phyloP scores from a whole-genome alignment of 2,329 filamentous ascomycete species.

The Huntiella moniliformis region DNA sequence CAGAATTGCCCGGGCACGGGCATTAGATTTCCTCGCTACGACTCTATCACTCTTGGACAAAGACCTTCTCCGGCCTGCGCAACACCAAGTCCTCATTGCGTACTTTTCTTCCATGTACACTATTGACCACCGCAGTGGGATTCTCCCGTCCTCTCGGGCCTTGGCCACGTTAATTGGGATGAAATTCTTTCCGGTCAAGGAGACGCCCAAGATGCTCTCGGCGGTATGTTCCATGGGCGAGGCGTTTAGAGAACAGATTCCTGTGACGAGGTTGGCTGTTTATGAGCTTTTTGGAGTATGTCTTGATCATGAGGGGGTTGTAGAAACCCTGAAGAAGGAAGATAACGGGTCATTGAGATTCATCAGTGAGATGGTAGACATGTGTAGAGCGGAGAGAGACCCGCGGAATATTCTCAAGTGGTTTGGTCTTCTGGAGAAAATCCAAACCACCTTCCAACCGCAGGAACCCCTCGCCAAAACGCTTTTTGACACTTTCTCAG shows the following conservation, averaged over 20 bases:
- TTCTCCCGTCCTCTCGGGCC: conserved; percentile 33
- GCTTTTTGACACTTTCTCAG: conserved; percentile 36
- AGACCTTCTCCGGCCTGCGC: conserved; percentile 29
- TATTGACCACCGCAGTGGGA: conserved; percentile 39
- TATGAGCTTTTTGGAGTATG: conserved; percentile 30
- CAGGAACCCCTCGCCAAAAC: conserved; percentile 28
- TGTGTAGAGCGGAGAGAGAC: conserved; percentile 37
- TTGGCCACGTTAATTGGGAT: conserved; percentile 30
- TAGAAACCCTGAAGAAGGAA: conserved; percentile 22
- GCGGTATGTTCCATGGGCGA: conserved; percentile 32
- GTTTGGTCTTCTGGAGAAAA: conserved; percentile 31
- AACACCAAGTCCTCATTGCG: conserved; percentile 31
- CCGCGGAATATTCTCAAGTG: conserved; percentile 37
- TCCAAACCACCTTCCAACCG: conserved; percentile 27
- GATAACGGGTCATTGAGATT: conserved; percentile 27
- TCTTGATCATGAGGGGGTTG: conserved; percentile 24
- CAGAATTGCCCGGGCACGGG: conserved; percentile 35
- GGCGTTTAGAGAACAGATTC: conserved; percentile 35
- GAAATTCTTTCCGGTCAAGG: conserved; percentile 30
- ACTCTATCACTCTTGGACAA: conserved; percentile 31
- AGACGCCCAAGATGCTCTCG: conserved; percentile 29
- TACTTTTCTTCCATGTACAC: conserved; percentile 42
- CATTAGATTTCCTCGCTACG: conserved; percentile 35
- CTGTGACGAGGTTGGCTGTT: conserved; percentile 31
- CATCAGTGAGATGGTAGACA: conserved; percentile 28